Conservation (phyloP, 78 protist species). For the Dictyostelium capitatum region DNA sequence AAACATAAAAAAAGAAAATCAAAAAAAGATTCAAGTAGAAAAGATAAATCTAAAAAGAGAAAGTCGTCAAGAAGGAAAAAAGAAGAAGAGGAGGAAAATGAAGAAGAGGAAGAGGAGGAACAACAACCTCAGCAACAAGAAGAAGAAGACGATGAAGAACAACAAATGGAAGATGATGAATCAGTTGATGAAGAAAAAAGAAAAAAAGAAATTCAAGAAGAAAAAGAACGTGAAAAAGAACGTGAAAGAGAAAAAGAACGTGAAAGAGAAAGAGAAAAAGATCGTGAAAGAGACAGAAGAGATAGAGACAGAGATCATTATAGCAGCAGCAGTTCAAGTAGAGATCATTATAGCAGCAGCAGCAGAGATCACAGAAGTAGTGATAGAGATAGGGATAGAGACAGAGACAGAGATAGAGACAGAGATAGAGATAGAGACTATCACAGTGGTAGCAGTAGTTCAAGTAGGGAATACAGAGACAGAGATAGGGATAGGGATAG, state of each 20-base stretch:
- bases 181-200: not conserved
- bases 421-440: conserved; percentile 25
- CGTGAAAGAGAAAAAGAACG: not conserved
- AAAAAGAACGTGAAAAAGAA: not conserved
- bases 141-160: not conserved
- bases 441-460: not conserved
- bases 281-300: not conserved
- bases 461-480: conserved; percentile 24
- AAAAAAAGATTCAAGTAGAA: conserved; percentile 4
- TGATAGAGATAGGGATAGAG: not conserved
- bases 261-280: not conserved
- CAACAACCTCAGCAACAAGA: not conserved
- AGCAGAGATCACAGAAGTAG: not conserved
- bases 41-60: conserved; percentile 25
- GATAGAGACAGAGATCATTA: not conserved
- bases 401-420: conserved; percentile 6
- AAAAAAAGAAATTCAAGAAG: conserved; percentile 1
- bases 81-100: not conserved
- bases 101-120: not conserved
- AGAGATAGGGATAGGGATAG: not conserved
- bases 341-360: not conserved
- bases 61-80: not conserved
- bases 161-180: not conserved
- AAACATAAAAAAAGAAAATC: not conserved
- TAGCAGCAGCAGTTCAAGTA: not conserved